Conservation (phyloP, 179 eudicot species). For the Beta corolliflora region DNA sequence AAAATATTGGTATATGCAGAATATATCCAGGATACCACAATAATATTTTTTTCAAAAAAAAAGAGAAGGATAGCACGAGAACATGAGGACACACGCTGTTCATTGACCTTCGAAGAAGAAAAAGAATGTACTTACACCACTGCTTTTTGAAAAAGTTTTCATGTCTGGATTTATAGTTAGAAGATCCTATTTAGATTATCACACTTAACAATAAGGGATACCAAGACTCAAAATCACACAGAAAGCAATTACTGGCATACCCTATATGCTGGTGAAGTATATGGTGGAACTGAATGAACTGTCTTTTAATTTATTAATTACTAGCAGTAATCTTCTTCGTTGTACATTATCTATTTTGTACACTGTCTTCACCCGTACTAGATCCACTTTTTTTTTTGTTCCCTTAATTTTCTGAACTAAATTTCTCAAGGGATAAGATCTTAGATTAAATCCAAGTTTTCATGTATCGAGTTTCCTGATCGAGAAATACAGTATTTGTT, state of each 20-base stretch:
- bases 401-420: background rate
- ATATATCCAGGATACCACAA: background rate
- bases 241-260: background rate
- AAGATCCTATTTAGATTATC: too few species aligned
- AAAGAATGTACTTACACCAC: background rate
- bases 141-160: too few species aligned
- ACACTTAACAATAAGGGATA: too few species aligned
- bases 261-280: too few species aligned
- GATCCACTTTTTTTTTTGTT: too few species aligned
- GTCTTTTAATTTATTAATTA: too few species aligned
- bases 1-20: background rate
- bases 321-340: too few species aligned
- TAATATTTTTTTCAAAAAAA: background rate
- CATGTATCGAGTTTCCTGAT: background rate
- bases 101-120: constrained; percentile 7
- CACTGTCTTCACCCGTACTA: too few species aligned
- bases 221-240: background rate
- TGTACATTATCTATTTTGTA: too few species aligned
- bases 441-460: background rate
- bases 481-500: background rate
- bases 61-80: background rate
- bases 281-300: too few species aligned
- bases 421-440: background rate
- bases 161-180: too few species aligned
- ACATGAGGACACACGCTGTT: background rate